Base-by-base conservation (phyloP, 2,329 filamentous ascomycete genomes). In the Xylariales sp. region DNA sequence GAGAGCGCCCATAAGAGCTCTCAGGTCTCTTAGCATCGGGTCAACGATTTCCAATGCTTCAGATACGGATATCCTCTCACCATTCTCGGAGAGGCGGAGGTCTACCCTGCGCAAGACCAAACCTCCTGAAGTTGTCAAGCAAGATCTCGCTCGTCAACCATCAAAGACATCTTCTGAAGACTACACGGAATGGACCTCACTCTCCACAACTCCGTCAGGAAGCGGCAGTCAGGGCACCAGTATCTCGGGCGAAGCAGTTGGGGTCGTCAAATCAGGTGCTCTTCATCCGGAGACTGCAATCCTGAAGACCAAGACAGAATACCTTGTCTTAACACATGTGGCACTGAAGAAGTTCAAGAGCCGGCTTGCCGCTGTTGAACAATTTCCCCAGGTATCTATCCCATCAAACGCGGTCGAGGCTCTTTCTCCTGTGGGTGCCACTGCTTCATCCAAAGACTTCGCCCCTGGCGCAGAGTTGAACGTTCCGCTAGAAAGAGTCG, bases 271-370 rank as follows among this genome's bases (percentile, higher is more conserved):
- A 34, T 66, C 65, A 37, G 71, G 71, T 2, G 57, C 68, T 12
- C 60, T 79, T 25, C 75, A 76, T 51, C 58, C 68, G 1, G 72
- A 77, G 43, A 57, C 69, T 4, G 69, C 70, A 15, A 57, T 74
- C 3, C 59, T 74, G 46, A 76, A 74, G 44, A 59, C 68, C 2
- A 70, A 70, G 25, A 61, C 66, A 37, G 69, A 72, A 42, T 76
- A 74, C 45, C 53, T 79, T 9, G 74, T 78, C 20, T 57, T 77
- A 18, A 75, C 76, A 3, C 60, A 72, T 22, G 64, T 69, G 31
- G 70, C 69, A 38, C 54, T 79, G 31, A 54, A 76, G 51, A 74
- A 74, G 47, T 73, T 76, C 50, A 68, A 65, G 51, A 69, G 61
- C 50, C 61, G 63, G 22, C 61, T 69, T 40, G 68, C 73, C 20